Evolutionary conservation across 2,329 filamentous ascomycete genomes (phyloP), one percentile per base, ranked within the genome.

Genomic region (Talaromyces sp.): DNA sequence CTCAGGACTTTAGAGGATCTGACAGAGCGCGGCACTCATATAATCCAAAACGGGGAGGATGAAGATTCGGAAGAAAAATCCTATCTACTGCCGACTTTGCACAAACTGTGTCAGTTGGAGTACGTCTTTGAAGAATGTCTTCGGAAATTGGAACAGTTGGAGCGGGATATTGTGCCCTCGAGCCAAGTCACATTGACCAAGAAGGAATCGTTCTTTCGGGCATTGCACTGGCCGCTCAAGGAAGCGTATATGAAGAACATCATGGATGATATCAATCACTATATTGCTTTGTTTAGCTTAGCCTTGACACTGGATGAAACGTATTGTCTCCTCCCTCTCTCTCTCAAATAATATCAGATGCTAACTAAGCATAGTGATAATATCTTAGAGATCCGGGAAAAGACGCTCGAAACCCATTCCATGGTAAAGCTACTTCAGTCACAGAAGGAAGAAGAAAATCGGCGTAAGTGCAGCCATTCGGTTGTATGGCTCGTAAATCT

Each of bases 141-240:
- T 17, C 37, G 39, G 1, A 63, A 59, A 33, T 31, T 66, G 33
- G 35, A 63, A 25, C 49, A 27, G 13, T 57, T 66, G 19, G 52
- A 66, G 45, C 49, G 33, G 52, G 61, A 66, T 25, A 57, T 66
- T 33, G 11, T 25, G 19, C 49, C 52, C 43, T 9, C 61, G 37
- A 59, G 5, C 19, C n/a, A 63, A n/a, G 50, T n/a, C 47, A 33
- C 45, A 7, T 19, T 45, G 15, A 41, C 60, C 1, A 66, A 62
- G 31, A 58, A 17, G 25, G 64, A 59, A 8, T 27, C 50, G 0
- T 58, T 66, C 17, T 22, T 66, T 7, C 41, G 47, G 6, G 54
- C 64, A 13, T 45, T 66, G 19, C 37, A 58, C 2, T 66, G 64
- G 64, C 64, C 64, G 1, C 33, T 66, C 7, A 66, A 66, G 27